A percentile compares a stretch with the other conserved stretches of the same genome.
phyloP scores from a whole-genome alignment of 768 basidiomycete genomes.

The Kwoniella mangroviensis region DNA sequence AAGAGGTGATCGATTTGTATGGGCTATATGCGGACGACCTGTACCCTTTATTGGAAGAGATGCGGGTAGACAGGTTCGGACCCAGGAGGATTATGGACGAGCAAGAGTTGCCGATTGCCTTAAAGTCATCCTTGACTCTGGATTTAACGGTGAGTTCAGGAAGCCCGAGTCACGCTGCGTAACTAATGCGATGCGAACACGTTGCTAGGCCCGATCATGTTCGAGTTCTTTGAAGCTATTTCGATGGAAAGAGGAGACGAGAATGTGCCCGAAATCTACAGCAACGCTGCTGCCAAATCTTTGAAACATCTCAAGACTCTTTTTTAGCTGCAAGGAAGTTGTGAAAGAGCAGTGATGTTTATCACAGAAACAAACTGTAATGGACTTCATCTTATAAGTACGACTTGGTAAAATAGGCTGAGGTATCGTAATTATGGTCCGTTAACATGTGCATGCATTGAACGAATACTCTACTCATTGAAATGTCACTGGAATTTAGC shows the following conservation, averaged over 20 bases:
- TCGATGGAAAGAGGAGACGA: slow-evolving; percentile 21
- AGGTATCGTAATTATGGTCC: no score
- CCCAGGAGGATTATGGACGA: slow-evolving; percentile 6
- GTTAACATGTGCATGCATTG: no score
- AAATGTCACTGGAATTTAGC: no score
- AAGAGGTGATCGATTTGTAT: slow-evolving; percentile 16
- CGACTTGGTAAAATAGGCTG: no score
- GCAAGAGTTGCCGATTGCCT: slow-evolving; percentile 4
- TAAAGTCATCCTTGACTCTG: slow-evolving; percentile 20
- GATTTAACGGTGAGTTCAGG: slow-evolving; percentile 28
- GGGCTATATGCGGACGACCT: slow-evolving; percentile 23
- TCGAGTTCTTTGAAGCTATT: slow-evolving; percentile 22
- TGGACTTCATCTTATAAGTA: no score
- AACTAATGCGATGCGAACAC: no score
- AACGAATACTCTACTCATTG: no score
- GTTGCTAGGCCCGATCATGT: slow-evolving; percentile 24
- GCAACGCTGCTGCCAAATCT: slow-evolving; percentile 3
- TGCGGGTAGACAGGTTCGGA: slow-evolving; percentile 13
- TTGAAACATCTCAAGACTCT: no score
- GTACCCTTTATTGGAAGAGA: slow-evolving; percentile 27
- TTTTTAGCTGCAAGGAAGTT: no score
- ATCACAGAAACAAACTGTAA: no score
- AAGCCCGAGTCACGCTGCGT: no score
- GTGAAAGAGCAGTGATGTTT: no score
- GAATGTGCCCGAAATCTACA: slow-evolving; percentile 8